These are phyloP conservation scores for Coemansia umbellata DNA, from an alignment of 192 early-diverging fungal genomes.

Conservation along the genomic window DNA sequence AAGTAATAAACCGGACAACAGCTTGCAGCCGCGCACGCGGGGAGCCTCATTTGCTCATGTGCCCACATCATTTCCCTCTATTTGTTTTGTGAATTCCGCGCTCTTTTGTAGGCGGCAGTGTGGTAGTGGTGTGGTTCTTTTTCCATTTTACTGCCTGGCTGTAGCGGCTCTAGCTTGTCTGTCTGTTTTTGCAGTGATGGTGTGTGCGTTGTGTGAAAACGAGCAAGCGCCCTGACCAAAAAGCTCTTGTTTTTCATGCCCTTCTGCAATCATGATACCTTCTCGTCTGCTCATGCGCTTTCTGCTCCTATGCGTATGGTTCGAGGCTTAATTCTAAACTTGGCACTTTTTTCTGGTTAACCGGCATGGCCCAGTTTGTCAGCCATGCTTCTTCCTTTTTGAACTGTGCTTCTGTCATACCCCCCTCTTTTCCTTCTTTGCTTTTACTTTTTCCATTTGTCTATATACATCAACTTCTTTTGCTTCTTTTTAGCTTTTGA, in stretches of 20 bases:
- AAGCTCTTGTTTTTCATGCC: too few relatives aligned
- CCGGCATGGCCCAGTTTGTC: slow-evolving; percentile 1
- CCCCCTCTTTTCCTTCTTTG: not conserved
- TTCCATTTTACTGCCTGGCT: too few relatives aligned
- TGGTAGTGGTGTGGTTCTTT: too few relatives aligned
- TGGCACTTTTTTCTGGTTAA: not conserved
- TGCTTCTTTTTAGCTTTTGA: slow-evolving; percentile 1
- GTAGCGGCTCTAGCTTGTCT: too few relatives aligned
- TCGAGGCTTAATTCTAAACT: slow-evolving; percentile 6
- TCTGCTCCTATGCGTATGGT: not conserved
- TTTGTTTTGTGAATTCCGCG: not conserved
- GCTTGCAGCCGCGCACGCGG: not conserved
- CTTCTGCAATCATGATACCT: too few relatives aligned
- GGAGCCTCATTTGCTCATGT: slow-evolving; percentile 5
- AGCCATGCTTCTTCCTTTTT: slow-evolving; percentile 1
- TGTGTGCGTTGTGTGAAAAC: too few relatives aligned
- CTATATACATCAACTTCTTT: not conserved
- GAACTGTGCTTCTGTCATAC: too few relatives aligned
- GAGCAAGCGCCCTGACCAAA: too few relatives aligned
- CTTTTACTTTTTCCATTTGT: not conserved
- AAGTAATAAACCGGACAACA: too few relatives aligned
- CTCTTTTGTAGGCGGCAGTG: too few relatives aligned
- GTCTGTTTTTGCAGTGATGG: too few relatives aligned
- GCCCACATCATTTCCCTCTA: not conserved
- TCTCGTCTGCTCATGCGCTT: slow-evolving; percentile 7